These are phyloP conservation scores for Psilocybe azurescens DNA, from an alignment of 768 basidiomycete species.

Conservation along the genomic window DNA sequence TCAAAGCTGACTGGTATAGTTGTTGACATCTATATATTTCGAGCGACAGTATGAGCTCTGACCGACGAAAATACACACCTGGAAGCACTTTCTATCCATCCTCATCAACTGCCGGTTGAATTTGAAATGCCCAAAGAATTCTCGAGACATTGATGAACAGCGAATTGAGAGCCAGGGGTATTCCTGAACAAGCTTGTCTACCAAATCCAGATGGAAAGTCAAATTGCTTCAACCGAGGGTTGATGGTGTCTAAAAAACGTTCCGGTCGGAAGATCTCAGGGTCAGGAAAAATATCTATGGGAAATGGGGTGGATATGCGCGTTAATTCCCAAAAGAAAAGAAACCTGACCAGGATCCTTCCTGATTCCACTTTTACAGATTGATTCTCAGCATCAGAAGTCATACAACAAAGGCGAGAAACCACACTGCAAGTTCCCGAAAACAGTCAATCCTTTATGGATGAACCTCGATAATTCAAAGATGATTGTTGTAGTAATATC, in stretches of 20 bases:
- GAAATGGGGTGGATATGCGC: neutral
- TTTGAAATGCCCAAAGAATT: constrained; percentile 41
- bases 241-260: constrained; percentile 40
- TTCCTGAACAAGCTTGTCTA: constrained; percentile 41
- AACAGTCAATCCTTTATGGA: constrained; percentile 41
- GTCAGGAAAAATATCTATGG: constrained; percentile 35
- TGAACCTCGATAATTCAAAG: constrained; percentile 14
- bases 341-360: constrained; percentile 32
- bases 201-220: constrained; percentile 47
- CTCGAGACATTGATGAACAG: constrained; percentile 40
- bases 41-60: too few species aligned
- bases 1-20: constrained; percentile 37
- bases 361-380: constrained; percentile 31
- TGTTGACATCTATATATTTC: constrained; percentile 27
- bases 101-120: constrained; percentile 24
- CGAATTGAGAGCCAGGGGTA: constrained; percentile 39
- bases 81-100: constrained; percentile 14
- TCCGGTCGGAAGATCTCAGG: constrained; percentile 44
- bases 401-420: neutral
- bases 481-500: too few species aligned
- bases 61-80: neutral
- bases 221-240: constrained; percentile 34
- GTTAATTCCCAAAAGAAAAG: neutral
- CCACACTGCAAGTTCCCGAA: constrained; percentile 39
- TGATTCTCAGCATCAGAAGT: neutral